Evolutionary conservation across 1,284 basidiomycete genomes (phyloP).

Genomic region (Vanrija humicola): DNA sequence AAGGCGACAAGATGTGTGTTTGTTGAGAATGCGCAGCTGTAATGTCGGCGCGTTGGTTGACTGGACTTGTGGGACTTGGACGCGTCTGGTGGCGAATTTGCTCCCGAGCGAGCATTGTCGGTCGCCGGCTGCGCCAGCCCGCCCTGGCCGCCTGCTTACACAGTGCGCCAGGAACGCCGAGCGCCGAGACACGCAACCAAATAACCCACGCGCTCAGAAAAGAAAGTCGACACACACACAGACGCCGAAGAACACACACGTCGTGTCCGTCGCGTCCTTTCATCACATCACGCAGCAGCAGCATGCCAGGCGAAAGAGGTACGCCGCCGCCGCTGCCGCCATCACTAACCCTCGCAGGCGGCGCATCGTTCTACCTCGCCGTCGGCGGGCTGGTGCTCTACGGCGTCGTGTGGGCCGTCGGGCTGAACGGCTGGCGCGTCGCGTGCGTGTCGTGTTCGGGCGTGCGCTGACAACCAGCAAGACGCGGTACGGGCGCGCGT

Average conservation of each 20-base stretch:
- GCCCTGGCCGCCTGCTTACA: too few relatives aligned
- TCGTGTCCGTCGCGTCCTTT: too few relatives aligned
- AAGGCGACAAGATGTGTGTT: not conserved
- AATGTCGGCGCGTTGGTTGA: not conserved
- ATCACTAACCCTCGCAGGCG: not conserved
- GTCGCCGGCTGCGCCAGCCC: too few relatives aligned
- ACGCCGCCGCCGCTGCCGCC: too few relatives aligned
- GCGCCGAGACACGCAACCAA: too few relatives aligned
- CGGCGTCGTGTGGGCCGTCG: slow-evolving; percentile 64
- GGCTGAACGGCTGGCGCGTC: slow-evolving; percentile 68
- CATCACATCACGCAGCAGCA: too few relatives aligned
- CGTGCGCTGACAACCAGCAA: slow-evolving; percentile 54
- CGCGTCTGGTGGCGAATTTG: too few relatives aligned
- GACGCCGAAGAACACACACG: too few relatives aligned
- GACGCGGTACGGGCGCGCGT: slow-evolving; percentile 63
- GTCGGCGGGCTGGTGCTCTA: slow-evolving; percentile 56
- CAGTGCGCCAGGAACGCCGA: too few relatives aligned
- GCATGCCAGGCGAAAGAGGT: not conserved
- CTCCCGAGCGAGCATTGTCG: too few relatives aligned
- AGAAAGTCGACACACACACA: not conserved
- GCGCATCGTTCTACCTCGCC: slow-evolving; percentile 2
- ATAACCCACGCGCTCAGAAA: not conserved
- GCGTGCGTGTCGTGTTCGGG: slow-evolving; percentile 60
- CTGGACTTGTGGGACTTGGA: not conserved
- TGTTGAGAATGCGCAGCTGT: too few relatives aligned